These are phyloP conservation scores for Bipolaris oryzae DNA, from an alignment of 2,329 filamentous ascomycete species.

Conservation along the genomic window DNA sequence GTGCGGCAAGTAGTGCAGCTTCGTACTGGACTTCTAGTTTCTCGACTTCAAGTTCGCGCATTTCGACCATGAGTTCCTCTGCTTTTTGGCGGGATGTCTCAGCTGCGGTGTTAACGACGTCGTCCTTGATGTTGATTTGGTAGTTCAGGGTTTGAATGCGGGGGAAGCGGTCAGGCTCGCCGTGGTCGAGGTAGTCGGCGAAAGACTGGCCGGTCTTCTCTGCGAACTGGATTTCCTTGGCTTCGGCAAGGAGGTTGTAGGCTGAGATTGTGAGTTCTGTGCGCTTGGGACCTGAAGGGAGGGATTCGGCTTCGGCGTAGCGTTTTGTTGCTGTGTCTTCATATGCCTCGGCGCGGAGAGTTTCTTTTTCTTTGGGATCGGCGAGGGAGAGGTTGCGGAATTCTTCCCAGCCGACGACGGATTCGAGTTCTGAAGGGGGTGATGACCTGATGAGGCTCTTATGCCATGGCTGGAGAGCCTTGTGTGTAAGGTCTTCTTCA, in stretches of 20 bases:
- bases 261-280: slow-evolving; percentile 30
- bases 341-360: slow-evolving; percentile 32
- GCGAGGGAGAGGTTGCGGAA: slow-evolving; percentile 34
- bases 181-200: slow-evolving; percentile 18
- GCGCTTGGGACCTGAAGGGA: slow-evolving; percentile 28
- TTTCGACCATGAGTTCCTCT: slow-evolving; percentile 23
- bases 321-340: slow-evolving; percentile 32
- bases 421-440: slow-evolving; percentile 30
- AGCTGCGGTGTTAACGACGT: slow-evolving; percentile 17
- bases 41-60: slow-evolving; percentile 25
- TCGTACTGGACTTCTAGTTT: slow-evolving; percentile 22
- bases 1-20: slow-evolving; percentile 27
- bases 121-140: slow-evolving; percentile 26
- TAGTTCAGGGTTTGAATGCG: slow-evolving; percentile 27
- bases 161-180: slow-evolving; percentile 15
- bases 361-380: slow-evolving; percentile 25
- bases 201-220: slow-evolving; percentile 30
- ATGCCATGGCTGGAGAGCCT: slow-evolving; percentile 28
- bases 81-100: slow-evolving; percentile 18
- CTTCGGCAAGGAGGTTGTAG: slow-evolving; percentile 39
- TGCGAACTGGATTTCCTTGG: slow-evolving; percentile 32
- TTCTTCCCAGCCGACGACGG: slow-evolving; percentile 35
- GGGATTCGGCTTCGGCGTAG: slow-evolving; percentile 28
- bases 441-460: slow-evolving; percentile 25
- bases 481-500: slow-evolving; percentile 39